Evolutionary conservation across 306 rosid species (phyloP).

Genomic region (Casuarina glauca): DNA sequence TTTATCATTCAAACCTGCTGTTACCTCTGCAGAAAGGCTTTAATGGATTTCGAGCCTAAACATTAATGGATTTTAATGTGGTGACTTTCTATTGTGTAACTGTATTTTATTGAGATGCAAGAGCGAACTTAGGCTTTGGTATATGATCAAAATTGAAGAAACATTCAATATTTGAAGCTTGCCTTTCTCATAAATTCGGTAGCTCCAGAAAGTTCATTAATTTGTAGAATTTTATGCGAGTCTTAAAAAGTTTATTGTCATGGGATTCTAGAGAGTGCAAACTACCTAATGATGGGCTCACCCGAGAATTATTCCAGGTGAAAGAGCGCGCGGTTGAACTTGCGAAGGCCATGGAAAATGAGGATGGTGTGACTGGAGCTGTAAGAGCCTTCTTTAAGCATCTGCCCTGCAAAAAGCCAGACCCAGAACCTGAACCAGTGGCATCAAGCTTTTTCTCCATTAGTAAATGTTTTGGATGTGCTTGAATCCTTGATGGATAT

Average conservation of each 20-base stretch:
- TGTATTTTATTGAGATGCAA: background rate
- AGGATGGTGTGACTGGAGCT: constrained; percentile 97
- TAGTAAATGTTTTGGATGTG: constrained; percentile 77
- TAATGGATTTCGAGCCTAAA: background rate
- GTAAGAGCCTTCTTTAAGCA: constrained; percentile 97
- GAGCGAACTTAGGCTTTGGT: background rate
- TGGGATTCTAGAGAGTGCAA: constrained; percentile 10
- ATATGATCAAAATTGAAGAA: background rate
- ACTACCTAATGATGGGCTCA: constrained; percentile 9
- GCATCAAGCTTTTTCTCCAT: constrained; percentile 57
- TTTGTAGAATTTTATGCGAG: constrained; percentile 6
- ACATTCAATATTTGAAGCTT: background rate
- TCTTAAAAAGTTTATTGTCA: constrained; percentile 1
- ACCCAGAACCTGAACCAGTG: constrained; percentile 46
- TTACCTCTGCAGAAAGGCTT: background rate
- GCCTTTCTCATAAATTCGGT: background rate
- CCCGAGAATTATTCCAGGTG: constrained; percentile 52
- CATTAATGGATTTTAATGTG: background rate
- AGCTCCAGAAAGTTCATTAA: background rate
- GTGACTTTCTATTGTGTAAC: background rate
- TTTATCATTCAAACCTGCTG: background rate
- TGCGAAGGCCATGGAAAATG: constrained; percentile 87
- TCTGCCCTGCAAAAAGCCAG: constrained; percentile 54
- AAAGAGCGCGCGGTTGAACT: constrained; percentile 76
- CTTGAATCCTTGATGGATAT: constrained; percentile 38